phyloP scores from a whole-genome alignment of 2,329 filamentous ascomycete species.

The Celoporthe dispersa region DNA sequence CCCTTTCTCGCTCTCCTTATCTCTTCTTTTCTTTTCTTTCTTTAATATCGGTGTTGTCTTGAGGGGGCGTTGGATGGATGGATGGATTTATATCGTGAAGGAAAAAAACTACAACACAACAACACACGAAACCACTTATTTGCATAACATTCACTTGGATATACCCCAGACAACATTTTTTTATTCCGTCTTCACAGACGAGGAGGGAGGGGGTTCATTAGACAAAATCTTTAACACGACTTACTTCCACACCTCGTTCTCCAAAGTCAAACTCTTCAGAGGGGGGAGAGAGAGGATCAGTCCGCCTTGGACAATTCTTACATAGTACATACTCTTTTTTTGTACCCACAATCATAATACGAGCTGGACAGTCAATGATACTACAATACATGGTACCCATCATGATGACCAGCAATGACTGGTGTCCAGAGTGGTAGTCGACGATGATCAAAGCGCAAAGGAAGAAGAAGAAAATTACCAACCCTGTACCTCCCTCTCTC shows the following conservation, averaged over 20 bases:
- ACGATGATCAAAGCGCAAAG: not conserved
- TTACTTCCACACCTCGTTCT: not conserved
- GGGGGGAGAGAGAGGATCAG: not conserved
- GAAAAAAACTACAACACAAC: not conserved
- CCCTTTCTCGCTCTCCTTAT: not conserved
- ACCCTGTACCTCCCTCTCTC: not conserved
- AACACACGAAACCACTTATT: not conserved
- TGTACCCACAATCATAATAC: not conserved
- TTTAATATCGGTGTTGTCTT: not conserved
- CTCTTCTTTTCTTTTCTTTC: not conserved
- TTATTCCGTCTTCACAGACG: not conserved
- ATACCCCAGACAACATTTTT: conserved; percentile 1
- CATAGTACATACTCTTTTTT: not conserved
- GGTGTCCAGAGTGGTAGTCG: too few relatives aligned
- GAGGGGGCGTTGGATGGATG: not conserved
- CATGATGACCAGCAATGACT: too few relatives aligned
- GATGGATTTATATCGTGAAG: not conserved
- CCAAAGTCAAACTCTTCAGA: not conserved
- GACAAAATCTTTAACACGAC: not conserved
- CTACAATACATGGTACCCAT: too few relatives aligned
- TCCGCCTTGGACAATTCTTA: not conserved
- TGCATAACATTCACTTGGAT: conserved; percentile 12
- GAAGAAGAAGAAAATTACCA: too few relatives aligned
- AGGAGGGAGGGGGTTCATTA: not conserved
- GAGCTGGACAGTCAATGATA: not conserved